Evolutionary conservation across 1,284 basidiomycete genomes (phyloP), one percentile per base, ranked within the genome.

Genomic region (Cutaneotrichosporon cyanovorans): DNA sequence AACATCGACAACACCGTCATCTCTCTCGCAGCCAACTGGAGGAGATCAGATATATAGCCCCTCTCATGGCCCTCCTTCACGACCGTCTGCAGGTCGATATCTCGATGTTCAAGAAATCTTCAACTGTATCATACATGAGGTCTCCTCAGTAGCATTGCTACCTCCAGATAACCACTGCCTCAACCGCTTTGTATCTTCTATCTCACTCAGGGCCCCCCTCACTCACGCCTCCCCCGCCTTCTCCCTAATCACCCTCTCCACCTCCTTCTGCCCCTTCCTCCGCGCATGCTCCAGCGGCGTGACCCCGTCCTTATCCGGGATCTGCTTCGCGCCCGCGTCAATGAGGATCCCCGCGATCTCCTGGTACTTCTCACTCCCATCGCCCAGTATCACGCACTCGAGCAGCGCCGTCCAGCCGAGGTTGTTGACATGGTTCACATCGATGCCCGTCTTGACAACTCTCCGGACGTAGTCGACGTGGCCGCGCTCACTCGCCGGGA

Each of bases 351-450:
- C 1, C 10, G 39, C 32, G 19, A 50, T 50, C 23, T 50, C 40
- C 2, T 25, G 30, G 20, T 46, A 34, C 33, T 7, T 25, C 20
- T 35, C 19, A 5, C 36, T n/a, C 11, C 48, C 48, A n/a, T 50
- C 40, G n/a, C 48, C 44, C 32, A 50, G 44, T 10, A 50, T 50
- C 30, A 50, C 48, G 1, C 40, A 31, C 31, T 50, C 48, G 5
- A 50, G 40, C 15, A 50, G 28, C 2, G 48, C 48, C 31, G 48
- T 50, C 48, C 48, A 50, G 5, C 43, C 43, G 12, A 50, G 44
- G 32, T 50, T 19, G 23, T 50, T 50, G 36, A 50, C 37, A 18
- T 50, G 48, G 20, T 50, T 46, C 19, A 50, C 48, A 10, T 50
- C 21, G 6, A 50, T 45, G 20, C 44, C 48, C 1, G 44, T 40